phyloP scores from a whole-genome alignment of 2,329 filamentous ascomycete species.

The Dendryphion nanum region DNA sequence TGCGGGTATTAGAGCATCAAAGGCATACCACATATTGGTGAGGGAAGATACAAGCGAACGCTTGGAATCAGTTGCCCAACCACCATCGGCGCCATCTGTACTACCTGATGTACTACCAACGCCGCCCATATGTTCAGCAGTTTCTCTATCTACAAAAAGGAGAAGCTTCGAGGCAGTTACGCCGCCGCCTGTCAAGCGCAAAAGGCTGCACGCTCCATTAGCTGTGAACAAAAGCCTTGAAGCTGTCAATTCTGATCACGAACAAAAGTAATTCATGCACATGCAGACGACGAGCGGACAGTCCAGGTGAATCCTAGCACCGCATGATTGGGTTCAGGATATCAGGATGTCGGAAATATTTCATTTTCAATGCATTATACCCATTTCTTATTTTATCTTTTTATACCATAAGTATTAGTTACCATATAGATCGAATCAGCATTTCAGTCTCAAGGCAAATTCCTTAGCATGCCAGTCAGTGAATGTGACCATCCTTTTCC shows the following conservation, averaged over 20 bases:
- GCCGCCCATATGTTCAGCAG: neutral
- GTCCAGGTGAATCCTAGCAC: slow-evolving; percentile 20
- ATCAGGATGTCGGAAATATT: no score
- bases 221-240: no score
- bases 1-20: slow-evolving; percentile 17
- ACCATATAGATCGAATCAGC: no score
- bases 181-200: slow-evolving; percentile 19
- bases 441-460: no score
- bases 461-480: no score
- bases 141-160: neutral
- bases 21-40: slow-evolving; percentile 15
- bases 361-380: no score
- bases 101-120: slow-evolving; percentile 1
- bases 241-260: slow-evolving; percentile 18
- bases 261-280: slow-evolving; percentile 15
- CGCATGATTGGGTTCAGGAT: no score
- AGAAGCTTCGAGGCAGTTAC: slow-evolving; percentile 7
- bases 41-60: slow-evolving; percentile 20
- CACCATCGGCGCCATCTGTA: neutral
- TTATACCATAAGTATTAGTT: no score
- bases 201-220: slow-evolving; percentile 12
- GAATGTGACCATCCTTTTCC: no score
- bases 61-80: neutral
- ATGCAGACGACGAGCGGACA: slow-evolving; percentile 14
- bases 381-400: no score